Evolutionary conservation across 805 yeast genomes (phyloP).

Genomic region (Yarrowia keelungensis): DNA sequence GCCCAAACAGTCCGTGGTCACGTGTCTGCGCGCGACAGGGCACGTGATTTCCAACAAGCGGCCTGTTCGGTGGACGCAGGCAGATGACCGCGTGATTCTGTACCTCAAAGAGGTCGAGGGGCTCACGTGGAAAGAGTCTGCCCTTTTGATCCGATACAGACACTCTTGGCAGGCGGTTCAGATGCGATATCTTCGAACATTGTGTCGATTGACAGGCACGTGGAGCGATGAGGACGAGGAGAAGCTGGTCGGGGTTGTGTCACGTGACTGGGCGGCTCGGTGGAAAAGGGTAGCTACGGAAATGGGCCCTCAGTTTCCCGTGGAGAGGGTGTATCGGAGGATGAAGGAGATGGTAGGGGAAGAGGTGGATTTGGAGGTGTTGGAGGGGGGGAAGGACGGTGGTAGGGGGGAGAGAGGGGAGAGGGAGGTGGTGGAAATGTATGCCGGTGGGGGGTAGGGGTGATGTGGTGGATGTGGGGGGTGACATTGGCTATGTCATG

Average conservation of each 20-base stretch:
- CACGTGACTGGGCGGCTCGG: slow-evolving; percentile 54
- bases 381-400: slow-evolving; percentile 1
- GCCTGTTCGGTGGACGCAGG: slow-evolving; percentile 40
- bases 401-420: not conserved
- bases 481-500: too few species aligned
- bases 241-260: slow-evolving; percentile 48
- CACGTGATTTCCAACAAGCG: not conserved
- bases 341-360: slow-evolving; percentile 27
- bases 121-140: slow-evolving; percentile 54
- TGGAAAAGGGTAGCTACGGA: slow-evolving; percentile 51
- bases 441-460: not conserved
- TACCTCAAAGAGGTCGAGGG: slow-evolving; percentile 50
- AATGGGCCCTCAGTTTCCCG: slow-evolving; percentile 44
- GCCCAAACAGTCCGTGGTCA: not conserved
- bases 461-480: too few species aligned
- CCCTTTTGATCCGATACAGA: slow-evolving; percentile 41
- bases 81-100: slow-evolving; percentile 41
- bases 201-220: slow-evolving; percentile 50
- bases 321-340: slow-evolving; percentile 34
- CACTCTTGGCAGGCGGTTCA: slow-evolving; percentile 59
- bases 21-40: not conserved
- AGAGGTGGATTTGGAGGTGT: not conserved
- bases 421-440: not conserved
- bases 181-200: slow-evolving; percentile 56
- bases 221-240: slow-evolving; percentile 52